Conservation (phyloP, 2,329 filamentous ascomycete species). For the Venturia oleaginea region DNA sequence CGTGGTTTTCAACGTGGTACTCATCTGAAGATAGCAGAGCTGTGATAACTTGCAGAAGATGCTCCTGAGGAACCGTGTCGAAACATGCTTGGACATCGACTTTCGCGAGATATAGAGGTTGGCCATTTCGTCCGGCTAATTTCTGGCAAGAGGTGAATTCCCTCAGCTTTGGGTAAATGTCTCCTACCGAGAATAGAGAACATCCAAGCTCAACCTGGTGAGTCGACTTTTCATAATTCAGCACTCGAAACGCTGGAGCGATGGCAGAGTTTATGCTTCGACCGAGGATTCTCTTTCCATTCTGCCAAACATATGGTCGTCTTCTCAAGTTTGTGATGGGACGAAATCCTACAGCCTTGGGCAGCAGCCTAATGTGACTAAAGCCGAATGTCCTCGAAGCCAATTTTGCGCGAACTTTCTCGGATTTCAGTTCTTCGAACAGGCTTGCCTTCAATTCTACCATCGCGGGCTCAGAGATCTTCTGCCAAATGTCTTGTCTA, state of each 20-base stretch:
- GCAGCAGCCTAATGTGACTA: constrained; percentile 70
- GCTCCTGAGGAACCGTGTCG: constrained; percentile 82
- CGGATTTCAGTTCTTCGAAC: constrained; percentile 63
- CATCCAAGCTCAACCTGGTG: constrained; percentile 58
- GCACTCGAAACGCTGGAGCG: constrained; percentile 62
- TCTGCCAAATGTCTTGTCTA: constrained; percentile 83
- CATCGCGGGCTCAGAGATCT: constrained; percentile 65
- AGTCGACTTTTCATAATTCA: constrained; percentile 62
- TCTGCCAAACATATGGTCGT: constrained; percentile 44
- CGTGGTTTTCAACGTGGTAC: constrained; percentile 68
- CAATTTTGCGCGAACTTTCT: constrained; percentile 37
- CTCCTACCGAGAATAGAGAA: constrained; percentile 69
- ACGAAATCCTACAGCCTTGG: constrained; percentile 66
- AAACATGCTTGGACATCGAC: constrained; percentile 88
- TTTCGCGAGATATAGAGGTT: constrained; percentile 75
- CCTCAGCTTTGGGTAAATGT: constrained; percentile 67
- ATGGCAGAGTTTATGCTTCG: constrained; percentile 62
- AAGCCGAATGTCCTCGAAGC: constrained; percentile 54
- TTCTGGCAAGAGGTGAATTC: constrained; percentile 51
- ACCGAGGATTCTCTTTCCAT: constrained; percentile 47
- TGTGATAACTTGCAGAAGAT: constrained; percentile 58
- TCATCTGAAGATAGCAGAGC: constrained; percentile 45
- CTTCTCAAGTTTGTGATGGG: constrained; percentile 81
- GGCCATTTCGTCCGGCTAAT: constrained; percentile 24
- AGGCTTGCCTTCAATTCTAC: constrained; percentile 57